Evolutionary conservation across 2,329 filamentous ascomycete species (phyloP).

Genomic region (Tolypocladium amazonense): DNA sequence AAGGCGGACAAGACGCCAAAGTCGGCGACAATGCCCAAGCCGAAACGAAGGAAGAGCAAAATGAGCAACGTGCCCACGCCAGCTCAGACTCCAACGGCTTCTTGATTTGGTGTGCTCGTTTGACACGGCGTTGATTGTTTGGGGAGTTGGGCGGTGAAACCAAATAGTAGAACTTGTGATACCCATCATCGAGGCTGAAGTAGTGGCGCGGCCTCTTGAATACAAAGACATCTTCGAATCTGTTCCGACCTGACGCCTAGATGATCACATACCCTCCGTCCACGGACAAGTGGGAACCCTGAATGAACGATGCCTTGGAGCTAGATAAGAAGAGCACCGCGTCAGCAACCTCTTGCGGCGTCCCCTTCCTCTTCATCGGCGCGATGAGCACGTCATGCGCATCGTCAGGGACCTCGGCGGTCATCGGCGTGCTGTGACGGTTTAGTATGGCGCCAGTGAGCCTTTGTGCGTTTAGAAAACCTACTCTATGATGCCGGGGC

Average conservation of each 20-base stretch:
- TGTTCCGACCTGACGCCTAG: neutral
- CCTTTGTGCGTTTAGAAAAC: slow-evolving; percentile 7
- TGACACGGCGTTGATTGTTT: neutral
- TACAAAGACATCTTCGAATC: neutral
- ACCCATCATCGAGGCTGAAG: neutral
- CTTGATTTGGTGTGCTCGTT: slow-evolving; percentile 3
- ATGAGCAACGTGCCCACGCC: slow-evolving; percentile 22
- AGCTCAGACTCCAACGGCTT: slow-evolving; percentile 14
- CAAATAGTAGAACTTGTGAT: neutral
- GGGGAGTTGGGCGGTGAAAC: neutral
- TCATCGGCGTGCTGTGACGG: slow-evolving; percentile 28
- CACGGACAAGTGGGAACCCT: slow-evolving; percentile 29
- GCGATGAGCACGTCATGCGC: slow-evolving; percentile 19
- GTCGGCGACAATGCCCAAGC: slow-evolving; percentile 29
- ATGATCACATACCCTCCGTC: slow-evolving; percentile 33
- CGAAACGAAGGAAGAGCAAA: slow-evolving; percentile 39
- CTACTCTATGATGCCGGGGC: slow-evolving; percentile 27
- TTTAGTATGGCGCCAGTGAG: neutral
- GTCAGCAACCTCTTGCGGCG: slow-evolving; percentile 34
- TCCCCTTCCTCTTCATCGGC: slow-evolving; percentile 27
- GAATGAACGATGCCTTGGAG: slow-evolving; percentile 26
- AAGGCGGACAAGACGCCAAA: slow-evolving; percentile 34
- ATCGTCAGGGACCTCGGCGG: slow-evolving; percentile 23
- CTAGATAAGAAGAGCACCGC: slow-evolving; percentile 32
- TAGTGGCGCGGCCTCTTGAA: neutral